Evolutionary conservation across 2,329 filamentous ascomycete genomes (phyloP).

Genomic region (Verticillium nonalfalfae): DNA sequence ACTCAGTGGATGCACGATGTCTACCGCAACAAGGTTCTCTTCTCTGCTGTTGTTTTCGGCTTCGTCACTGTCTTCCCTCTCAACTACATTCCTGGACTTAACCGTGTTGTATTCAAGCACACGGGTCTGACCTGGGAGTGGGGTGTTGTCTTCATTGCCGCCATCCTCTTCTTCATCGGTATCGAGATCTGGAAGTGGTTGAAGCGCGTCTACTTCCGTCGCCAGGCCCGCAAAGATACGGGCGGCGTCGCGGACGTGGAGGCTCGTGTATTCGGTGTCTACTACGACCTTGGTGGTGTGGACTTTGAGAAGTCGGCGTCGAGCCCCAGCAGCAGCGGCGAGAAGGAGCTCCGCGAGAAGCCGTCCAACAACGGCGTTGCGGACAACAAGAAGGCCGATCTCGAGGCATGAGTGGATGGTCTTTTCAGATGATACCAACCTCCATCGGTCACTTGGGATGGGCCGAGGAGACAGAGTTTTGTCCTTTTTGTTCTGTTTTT

Average conservation of each 20-base stretch:
- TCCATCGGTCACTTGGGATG: not conserved
- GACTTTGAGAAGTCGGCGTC: not conserved
- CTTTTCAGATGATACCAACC: conserved; percentile 1
- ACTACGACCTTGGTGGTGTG: conserved; percentile 17
- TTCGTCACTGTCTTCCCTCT: conserved; percentile 39
- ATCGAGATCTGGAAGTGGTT: conserved; percentile 53
- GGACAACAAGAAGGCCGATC: conserved; percentile 1
- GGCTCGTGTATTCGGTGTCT: conserved; percentile 24
- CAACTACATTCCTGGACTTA: conserved; percentile 53
- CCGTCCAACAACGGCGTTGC: not conserved
- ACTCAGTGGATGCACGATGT: conserved; percentile 61
- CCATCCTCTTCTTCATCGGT: conserved; percentile 50
- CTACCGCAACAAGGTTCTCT: conserved; percentile 66
- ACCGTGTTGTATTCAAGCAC: conserved; percentile 51
- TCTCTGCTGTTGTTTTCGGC: conserved; percentile 48
- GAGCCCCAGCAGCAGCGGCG: conserved; percentile 9
- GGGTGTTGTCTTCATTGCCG: conserved; percentile 49
- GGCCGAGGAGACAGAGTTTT: not conserved
- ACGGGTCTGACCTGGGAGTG: conserved; percentile 54
- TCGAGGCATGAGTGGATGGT: not conserved
- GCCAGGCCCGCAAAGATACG: conserved; percentile 15
- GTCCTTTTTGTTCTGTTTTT: not conserved
- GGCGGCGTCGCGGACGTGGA: conserved; percentile 19
- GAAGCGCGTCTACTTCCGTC: conserved; percentile 40
- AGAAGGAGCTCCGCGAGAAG: conserved; percentile 12